Percentiles rank a stretch among this genome's conserved stretches.
Evolutionary conservation across 331 rosid genomes (phyloP).

Genomic region (Malus hybrid): DNA sequence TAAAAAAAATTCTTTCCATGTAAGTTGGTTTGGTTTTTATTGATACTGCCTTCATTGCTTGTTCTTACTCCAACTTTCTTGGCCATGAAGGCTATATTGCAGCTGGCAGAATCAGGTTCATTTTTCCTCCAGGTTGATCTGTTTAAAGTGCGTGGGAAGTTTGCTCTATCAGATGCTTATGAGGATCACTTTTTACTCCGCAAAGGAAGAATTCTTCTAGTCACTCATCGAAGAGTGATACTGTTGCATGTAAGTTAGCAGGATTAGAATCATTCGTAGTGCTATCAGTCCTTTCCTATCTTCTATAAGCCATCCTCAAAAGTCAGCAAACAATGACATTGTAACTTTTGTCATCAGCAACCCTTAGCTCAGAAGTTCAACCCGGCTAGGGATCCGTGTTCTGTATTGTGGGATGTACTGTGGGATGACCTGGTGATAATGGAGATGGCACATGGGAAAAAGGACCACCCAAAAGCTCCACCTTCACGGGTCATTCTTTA

Average conservation of each 20-base stretch:
- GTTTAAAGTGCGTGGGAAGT: conserved; percentile 96
- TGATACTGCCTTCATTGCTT: background rate
- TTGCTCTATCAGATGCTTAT: conserved; percentile 93
- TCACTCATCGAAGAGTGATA: conserved; percentile 82
- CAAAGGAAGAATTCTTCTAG: conserved; percentile 67
- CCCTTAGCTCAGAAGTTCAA: conserved; percentile 92
- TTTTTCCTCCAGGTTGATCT: conserved; percentile 96
- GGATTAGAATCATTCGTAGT: conserved; percentile 7
- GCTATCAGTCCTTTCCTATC: background rate
- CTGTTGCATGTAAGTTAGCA: conserved; percentile 71
- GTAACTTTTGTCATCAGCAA: conserved; percentile 50
- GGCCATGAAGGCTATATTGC: conserved; percentile 77
- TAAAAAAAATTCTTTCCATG: background rate
- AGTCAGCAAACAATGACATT: background rate
- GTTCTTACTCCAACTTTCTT: background rate
- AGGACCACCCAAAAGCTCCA: conserved; percentile 60
- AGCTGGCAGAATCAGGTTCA: conserved; percentile 96
- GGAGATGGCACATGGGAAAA: conserved; percentile 72
- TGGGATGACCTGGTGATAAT: conserved; percentile 73
- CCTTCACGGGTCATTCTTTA: conserved; percentile 65
- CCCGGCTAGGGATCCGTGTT: conserved; percentile 93
- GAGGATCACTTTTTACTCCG: conserved; percentile 94
- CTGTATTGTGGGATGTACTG: conserved; percentile 80
- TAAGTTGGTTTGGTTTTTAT: background rate
- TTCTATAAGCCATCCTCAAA: background rate